Percentiles rank a stretch among this genome's conserved stretches.
phyloP scores from a whole-genome alignment of 2,329 filamentous ascomycete species.

The Stylonectria norvegica region DNA sequence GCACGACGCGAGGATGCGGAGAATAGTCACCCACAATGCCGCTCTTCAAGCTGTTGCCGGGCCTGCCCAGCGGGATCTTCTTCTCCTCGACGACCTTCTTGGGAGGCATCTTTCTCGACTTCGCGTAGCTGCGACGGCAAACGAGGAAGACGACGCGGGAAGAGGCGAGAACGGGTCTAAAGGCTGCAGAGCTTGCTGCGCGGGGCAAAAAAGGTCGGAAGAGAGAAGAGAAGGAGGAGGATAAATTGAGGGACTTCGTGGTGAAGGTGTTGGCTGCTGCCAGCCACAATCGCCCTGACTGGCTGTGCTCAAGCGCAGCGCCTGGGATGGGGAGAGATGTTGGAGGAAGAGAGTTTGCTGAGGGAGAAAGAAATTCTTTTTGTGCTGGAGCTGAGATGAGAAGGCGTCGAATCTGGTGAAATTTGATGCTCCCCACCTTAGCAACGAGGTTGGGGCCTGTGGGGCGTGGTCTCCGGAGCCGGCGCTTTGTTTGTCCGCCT shows the following conservation, averaged over 20 bases:
- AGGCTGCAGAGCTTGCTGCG: constrained; percentile 67
- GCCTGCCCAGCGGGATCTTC: constrained; percentile 93
- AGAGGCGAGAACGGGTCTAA: constrained; percentile 48
- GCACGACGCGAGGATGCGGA: constrained; percentile 2
- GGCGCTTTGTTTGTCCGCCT: constrained; percentile 16
- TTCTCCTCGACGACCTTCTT: constrained; percentile 91
- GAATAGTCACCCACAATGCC: constrained; percentile 72
- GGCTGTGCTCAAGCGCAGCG: constrained; percentile 26
- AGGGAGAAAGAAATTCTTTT: constrained; percentile 21
- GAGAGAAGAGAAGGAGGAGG: constrained; percentile 52
- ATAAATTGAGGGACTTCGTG: constrained; percentile 41
- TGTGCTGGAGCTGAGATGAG: constrained; percentile 23
- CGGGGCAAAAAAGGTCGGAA: constrained; percentile 43
- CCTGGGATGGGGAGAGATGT: constrained; percentile 11
- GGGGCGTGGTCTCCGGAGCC: constrained; percentile 14
- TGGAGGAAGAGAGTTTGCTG: constrained; percentile 7
- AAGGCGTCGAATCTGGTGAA: constrained; percentile 26
- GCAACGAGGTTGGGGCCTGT: constrained; percentile 24
- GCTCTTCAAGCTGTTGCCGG: constrained; percentile 97
- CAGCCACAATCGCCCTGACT: constrained; percentile 37
- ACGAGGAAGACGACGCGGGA: constrained; percentile 50
- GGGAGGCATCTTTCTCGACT: constrained; percentile 77
- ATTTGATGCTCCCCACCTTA: constrained; percentile 30
- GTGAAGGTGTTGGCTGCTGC: constrained; percentile 38
- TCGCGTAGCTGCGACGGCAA: constrained; percentile 56